Base-by-base conservation (phyloP, 1,284 basidiomycete genomes). In the Apiotrichum gracile region DNA sequence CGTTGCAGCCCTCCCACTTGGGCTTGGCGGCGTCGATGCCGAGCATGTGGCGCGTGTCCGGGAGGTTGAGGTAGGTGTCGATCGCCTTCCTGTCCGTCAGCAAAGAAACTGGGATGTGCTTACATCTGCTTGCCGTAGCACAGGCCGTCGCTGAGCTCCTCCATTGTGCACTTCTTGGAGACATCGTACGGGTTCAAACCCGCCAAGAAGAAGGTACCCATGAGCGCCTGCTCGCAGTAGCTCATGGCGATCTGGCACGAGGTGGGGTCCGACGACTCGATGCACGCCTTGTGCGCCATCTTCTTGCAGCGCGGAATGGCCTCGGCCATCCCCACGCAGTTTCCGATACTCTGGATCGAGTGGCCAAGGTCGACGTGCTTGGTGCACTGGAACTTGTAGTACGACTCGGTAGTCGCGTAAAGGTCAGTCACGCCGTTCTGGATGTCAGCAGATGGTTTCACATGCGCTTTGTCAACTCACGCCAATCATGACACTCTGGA, bases 401-500 rank as follows among this genome's bases (percentile, higher is more conserved):
- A 31, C 5, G 31, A 31, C 31, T 31, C 31, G 5, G 31, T 31
- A 3, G 31, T 31, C 31, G 31, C 31, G 31, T 31, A 31, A 10
- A 10, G 16, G 31, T 31, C 31, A 10, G 31, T 31, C 10, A 31
- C 16, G 31, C 4, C 31, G 9, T 31, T 31, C n/a, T n/a, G n/a
- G n/a, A n/a, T n/a, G n/a, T n/a, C n/a, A n/a, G n/a, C n/a, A n/a
- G n/a, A n/a, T n/a, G n/a, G n/a, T n/a, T n/a, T n/a, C n/a, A n/a
- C n/a, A n/a, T n/a, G n/a, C n/a, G n/a, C n/a, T n/a, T n/a, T n/a
- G n/a, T n/a, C n/a, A n/a, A n/a, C n/a, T n/a, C n/a, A n/a, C n/a
- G 24, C 90, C 88, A 49, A 93, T 89, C 76, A 91, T 82, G 27
- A 88, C 77, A n/a, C 86, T 87, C 42, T 82, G 80, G 5, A 93